A percentile compares a stretch with the other conserved stretches of the same genome.
Evolutionary conservation across 2,329 filamentous ascomycete genomes (phyloP).

Genomic region (Alternaria hordeiaustralica): DNA sequence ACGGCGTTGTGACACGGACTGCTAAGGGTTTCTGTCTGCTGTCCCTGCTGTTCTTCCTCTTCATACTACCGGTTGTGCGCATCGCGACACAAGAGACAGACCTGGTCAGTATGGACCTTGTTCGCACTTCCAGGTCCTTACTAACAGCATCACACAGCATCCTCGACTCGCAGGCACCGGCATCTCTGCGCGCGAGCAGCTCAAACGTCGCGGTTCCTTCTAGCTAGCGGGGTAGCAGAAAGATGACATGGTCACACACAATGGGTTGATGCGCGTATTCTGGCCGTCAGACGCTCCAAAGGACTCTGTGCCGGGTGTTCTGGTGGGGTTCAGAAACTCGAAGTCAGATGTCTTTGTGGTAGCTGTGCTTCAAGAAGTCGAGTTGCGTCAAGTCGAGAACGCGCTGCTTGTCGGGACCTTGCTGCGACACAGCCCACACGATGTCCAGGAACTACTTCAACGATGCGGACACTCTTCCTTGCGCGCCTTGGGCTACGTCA

Average conservation of each 20-base stretch:
- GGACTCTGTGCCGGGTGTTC: slow-evolving; percentile 77
- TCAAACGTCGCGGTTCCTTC: slow-evolving; percentile 93
- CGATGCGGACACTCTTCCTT: slow-evolving; percentile 83
- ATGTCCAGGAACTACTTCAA: slow-evolving; percentile 79
- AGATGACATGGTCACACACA: slow-evolving; percentile 69
- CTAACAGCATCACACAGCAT: slow-evolving; percentile 64
- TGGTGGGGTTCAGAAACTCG: slow-evolving; percentile 96
- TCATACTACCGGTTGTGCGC: slow-evolving; percentile 83
- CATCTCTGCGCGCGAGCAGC: slow-evolving; percentile 93
- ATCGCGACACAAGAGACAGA: slow-evolving; percentile 81
- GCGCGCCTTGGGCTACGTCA: slow-evolving; percentile 85
- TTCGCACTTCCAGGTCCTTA: background rate
- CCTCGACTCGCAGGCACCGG: slow-evolving; percentile 78
- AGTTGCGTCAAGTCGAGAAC: slow-evolving; percentile 74
- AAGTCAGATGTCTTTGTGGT: slow-evolving; percentile 89
- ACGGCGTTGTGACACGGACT: slow-evolving; percentile 91
- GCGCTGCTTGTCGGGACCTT: slow-evolving; percentile 84
- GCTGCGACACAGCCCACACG: slow-evolving; percentile 80
- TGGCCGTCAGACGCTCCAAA: slow-evolving; percentile 89
- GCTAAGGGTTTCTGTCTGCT: slow-evolving; percentile 84
- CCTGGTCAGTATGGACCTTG: slow-evolving; percentile 65
- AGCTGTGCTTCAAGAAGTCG: slow-evolving; percentile 86
- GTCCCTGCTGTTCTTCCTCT: slow-evolving; percentile 81
- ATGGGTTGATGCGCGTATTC: slow-evolving; percentile 97
- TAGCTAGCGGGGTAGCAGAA: slow-evolving; percentile 67